Percentiles rank a stretch among this genome's conserved stretches.
These are phyloP conservation scores for Thermomucor indicae-seudaticae DNA, from an alignment of 371 early-diverging fungal species.

Conservation along the genomic window DNA sequence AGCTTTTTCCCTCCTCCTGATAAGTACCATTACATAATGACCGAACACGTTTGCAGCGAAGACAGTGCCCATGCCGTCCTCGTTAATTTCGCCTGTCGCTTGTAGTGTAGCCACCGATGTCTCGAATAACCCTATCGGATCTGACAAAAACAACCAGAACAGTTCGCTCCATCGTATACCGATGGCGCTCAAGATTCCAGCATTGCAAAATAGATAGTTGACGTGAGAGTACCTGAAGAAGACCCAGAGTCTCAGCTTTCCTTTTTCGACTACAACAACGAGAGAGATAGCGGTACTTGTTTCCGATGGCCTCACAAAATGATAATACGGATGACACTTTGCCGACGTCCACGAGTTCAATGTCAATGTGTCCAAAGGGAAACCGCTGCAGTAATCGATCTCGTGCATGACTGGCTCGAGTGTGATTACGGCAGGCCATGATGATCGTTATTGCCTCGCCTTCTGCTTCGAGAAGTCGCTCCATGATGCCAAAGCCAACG, in stretches of 20 bases:
- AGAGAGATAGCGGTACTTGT: too few relatives aligned
- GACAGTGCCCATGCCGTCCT: constrained; percentile 70
- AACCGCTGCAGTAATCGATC: constrained; percentile 35
- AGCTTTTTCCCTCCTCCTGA: not conserved
- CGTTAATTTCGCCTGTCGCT: constrained; percentile 49
- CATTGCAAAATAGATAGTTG: constrained; percentile 77
- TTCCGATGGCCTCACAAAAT: constrained; percentile 18
- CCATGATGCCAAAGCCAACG: constrained; percentile 72
- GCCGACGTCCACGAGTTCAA: constrained; percentile 57
- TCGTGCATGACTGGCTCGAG: constrained; percentile 57
- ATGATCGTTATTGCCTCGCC: constrained; percentile 39
- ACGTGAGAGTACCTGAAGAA: constrained; percentile 41
- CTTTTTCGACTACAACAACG: too few relatives aligned
- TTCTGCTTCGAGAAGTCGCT: constrained; percentile 47
- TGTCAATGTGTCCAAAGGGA: constrained; percentile 37
- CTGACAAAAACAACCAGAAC: constrained; percentile 42
- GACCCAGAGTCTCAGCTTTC: not conserved
- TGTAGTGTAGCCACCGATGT: constrained; percentile 70
- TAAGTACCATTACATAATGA: constrained; percentile 74
- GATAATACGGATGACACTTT: constrained; percentile 40
- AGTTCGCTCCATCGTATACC: constrained; percentile 50
- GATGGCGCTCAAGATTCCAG: constrained; percentile 66
- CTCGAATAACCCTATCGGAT: constrained; percentile 59
- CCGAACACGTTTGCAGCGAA: constrained; percentile 88
- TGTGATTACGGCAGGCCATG: constrained; percentile 71